These are phyloP conservation scores for Phytophthora litchii DNA, from an alignment of 352 stramenopile genomes.

Conservation along the genomic window DNA sequence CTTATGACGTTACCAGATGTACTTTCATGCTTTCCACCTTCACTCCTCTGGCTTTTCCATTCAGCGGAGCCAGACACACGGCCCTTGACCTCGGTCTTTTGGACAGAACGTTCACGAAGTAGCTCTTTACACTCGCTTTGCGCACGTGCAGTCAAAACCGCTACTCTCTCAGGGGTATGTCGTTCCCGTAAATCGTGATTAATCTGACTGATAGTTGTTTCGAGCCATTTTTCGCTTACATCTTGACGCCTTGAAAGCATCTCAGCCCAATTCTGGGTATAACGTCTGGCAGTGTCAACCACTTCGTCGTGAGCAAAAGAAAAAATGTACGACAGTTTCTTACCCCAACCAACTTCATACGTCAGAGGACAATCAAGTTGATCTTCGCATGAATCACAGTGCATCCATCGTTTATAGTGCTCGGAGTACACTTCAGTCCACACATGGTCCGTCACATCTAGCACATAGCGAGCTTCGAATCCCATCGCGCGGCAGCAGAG, in stretches of 20 bases:
- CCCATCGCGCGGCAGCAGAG: slow-evolving; percentile 90
- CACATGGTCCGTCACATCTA: slow-evolving; percentile 96
- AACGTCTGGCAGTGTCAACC: slow-evolving; percentile 88
- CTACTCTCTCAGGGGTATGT: slow-evolving; percentile 36
- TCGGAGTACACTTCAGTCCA: slow-evolving; percentile 94
- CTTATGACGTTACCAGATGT: background rate
- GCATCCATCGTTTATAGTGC: slow-evolving; percentile 88
- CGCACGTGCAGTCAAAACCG: slow-evolving; percentile 44
- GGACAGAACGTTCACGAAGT: slow-evolving; percentile 29
- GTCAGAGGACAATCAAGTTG: slow-evolving; percentile 93
- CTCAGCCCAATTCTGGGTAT: slow-evolving; percentile 73
- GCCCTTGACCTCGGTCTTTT: slow-evolving; percentile 60
- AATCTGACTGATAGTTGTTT: slow-evolving; percentile 53
- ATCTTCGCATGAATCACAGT: slow-evolving; percentile 94
- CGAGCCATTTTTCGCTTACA: slow-evolving; percentile 72
- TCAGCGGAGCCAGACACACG: slow-evolving; percentile 80
- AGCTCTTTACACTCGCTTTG: slow-evolving; percentile 59
- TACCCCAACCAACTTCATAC: slow-evolving; percentile 96
- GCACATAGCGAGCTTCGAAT: slow-evolving; percentile 91
- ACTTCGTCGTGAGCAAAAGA: slow-evolving; percentile 89
- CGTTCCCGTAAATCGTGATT: slow-evolving; percentile 47
- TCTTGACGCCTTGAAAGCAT: slow-evolving; percentile 67
- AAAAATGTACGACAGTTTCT: slow-evolving; percentile 93
- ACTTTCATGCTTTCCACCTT: slow-evolving; percentile 55
- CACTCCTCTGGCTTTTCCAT: slow-evolving; percentile 74